phyloP scores from a whole-genome alignment of 345 rosid species.

The Melastoma malabathricum region DNA sequence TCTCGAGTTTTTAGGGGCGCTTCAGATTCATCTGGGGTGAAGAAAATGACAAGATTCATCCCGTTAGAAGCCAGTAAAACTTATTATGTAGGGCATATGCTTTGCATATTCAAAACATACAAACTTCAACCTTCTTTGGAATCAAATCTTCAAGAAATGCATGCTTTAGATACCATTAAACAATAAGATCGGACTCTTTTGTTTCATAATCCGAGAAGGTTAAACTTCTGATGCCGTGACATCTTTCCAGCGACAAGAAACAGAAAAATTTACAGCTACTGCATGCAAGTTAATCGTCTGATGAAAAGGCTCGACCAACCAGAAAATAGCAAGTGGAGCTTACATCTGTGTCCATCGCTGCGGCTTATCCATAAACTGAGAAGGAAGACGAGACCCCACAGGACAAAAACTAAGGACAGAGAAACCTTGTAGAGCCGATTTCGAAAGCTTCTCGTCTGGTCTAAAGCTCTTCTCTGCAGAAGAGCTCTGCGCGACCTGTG shows the following conservation, averaged over 20 bases:
- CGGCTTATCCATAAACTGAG: constrained; percentile 50
- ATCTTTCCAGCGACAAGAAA: not conserved
- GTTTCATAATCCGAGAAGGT: too few relatives aligned
- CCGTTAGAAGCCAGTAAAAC: too few relatives aligned
- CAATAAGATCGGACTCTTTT: too few relatives aligned
- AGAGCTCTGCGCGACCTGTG: constrained; percentile 71
- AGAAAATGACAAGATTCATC: too few relatives aligned
- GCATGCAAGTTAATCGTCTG: not conserved
- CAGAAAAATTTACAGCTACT: not conserved
- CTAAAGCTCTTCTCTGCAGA: constrained; percentile 48
- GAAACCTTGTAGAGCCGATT: constrained; percentile 45
- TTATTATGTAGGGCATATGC: too few relatives aligned
- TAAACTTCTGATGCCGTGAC: too few relatives aligned
- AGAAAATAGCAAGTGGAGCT: not conserved
- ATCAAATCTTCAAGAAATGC: too few relatives aligned
- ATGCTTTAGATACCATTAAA: too few relatives aligned
- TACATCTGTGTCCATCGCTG: constrained; percentile 53
- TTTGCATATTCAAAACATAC: too few relatives aligned
- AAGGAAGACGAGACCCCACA: constrained; percentile 65
- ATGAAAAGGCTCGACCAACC: not conserved
- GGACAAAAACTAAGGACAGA: constrained; percentile 47
- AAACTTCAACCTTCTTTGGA: too few relatives aligned
- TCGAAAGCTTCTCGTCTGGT: constrained; percentile 13
- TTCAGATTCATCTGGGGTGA: too few relatives aligned
- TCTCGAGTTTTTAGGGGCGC: not conserved